Evolutionary conservation across 495 filamentous ascomycete species (phyloP), one percentile per base, ranked within the genome.

Genomic region (Talaromyces stipitatus): DNA sequence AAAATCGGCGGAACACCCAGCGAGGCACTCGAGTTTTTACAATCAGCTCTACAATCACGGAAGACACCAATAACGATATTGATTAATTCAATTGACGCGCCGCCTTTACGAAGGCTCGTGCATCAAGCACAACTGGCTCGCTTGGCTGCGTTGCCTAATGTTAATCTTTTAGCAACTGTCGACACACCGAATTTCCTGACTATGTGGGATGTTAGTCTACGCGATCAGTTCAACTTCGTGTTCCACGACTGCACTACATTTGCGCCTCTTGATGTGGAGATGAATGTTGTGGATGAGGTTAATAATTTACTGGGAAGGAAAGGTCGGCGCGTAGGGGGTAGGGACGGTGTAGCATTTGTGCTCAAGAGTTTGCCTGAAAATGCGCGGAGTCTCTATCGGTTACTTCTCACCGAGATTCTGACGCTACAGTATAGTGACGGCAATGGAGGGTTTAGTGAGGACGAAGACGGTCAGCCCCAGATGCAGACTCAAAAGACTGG

Each of bases 171-270:
- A 16, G 86, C 86, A 60, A 94, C 90, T 1, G 85, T 87, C 50
- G 90, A 97, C 72, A 90, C 90, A 3, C 91, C 91, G 28, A 87
- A 86, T 56, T 95, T 95, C 64, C 77, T 88, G 2, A 73, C 96
- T 0, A 83, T 97, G 59, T 98, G 95, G 95, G 91, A 96, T 68
- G 84, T 86, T 57, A 84, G 82, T 57, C 76, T 91, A 12, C 85
- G 85, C 29, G 85, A 87, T 1, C 82, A 86, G 23, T 88, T 90
- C 69, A 88, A 89, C 62, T 91, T 95, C 59, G 74, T 91, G 16
- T 96, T 91, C 75, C 94, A 98, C 71, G 91, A 97, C 71, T 86
- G 86, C 65, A 97, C 94, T 2, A 97, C 95, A 1, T 97, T 96
- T 61, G 72, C 79, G 0, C 82, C 89, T 0, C 91, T 85, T 63